Conservation (phyloP, 352 stramenopile species). For the Globisporangium uncinulatum region DNA sequence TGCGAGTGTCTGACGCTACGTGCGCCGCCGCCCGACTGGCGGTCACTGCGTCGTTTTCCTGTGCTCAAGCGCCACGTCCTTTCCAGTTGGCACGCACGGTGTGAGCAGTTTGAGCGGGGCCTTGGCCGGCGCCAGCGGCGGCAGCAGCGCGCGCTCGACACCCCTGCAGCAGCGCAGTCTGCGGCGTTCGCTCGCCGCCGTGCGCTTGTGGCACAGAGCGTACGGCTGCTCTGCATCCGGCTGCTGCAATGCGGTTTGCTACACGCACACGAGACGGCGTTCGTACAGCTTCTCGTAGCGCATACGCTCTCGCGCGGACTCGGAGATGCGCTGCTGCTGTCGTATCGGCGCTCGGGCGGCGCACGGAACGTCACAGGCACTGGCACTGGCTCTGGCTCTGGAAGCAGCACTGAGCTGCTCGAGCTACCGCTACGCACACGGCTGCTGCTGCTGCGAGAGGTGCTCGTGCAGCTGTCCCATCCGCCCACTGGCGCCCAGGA, state of each 20-base stretch:
- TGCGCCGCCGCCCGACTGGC: constrained; percentile 16
- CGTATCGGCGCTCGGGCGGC: not conserved
- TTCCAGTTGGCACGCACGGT: constrained; percentile 17
- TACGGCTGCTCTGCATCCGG: constrained; percentile 26
- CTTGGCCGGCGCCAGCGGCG: not conserved
- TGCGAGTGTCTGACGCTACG: constrained; percentile 30
- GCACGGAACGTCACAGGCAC: too few relatives aligned
- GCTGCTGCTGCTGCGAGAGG: constrained; percentile 13
- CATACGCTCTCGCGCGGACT: constrained; percentile 7
- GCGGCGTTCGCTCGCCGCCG: constrained; percentile 6
- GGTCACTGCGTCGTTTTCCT: constrained; percentile 25
- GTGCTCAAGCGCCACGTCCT: constrained; percentile 50
- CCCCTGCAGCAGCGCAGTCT: constrained; percentile 1
- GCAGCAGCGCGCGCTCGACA: constrained; percentile 2
- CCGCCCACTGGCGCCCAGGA: not conserved
- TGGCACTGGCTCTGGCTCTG: too few relatives aligned
- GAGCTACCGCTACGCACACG: constrained; percentile 19
- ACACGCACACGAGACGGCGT: constrained; percentile 12
- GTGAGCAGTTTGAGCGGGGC: constrained; percentile 13
- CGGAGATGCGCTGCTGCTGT: constrained; percentile 8
- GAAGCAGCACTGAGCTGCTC: not conserved
- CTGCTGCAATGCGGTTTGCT: constrained; percentile 39
- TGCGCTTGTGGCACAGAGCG: constrained; percentile 18
- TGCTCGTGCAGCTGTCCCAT: not conserved
- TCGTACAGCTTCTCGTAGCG: constrained; percentile 10